phyloP scores from a whole-genome alignment of 495 filamentous ascomycete genomes.

The Articulospora tetracladia region DNA sequence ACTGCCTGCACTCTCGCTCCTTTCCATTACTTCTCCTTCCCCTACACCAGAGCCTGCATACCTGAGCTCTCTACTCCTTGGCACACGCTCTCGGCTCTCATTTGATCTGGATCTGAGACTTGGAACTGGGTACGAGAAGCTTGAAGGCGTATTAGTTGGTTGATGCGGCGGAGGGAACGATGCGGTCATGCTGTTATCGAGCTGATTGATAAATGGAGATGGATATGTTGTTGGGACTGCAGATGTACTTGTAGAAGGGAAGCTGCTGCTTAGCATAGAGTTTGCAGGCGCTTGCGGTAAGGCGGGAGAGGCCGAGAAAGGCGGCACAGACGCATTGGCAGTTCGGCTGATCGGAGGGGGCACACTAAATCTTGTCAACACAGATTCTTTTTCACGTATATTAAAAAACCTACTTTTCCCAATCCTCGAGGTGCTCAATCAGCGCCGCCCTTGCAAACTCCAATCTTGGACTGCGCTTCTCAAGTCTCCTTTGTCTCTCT shows the following conservation, averaged over 20 bases:
- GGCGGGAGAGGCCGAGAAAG: slow-evolving; percentile 15
- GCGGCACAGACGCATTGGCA: slow-evolving; percentile 19
- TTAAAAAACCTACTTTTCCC: slow-evolving; percentile 16
- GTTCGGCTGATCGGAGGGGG: neutral
- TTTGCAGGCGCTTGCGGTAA: slow-evolving; percentile 11
- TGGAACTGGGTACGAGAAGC: neutral
- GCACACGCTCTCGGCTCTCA: neutral
- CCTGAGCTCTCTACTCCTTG: neutral
- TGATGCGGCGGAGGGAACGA: neutral
- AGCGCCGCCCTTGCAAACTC: slow-evolving; percentile 13
- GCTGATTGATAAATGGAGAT: neutral
- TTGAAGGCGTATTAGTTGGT: neutral
- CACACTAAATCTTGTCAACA: neutral
- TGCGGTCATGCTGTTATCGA: neutral
- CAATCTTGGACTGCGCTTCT: slow-evolving; percentile 14
- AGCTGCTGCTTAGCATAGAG: slow-evolving; percentile 4
- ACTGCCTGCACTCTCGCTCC: slow-evolving; percentile 10
- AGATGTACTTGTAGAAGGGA: neutral
- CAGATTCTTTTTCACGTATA: neutral
- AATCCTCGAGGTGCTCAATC: slow-evolving; percentile 17
- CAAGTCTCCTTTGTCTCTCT: neutral
- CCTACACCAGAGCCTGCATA: neutral
- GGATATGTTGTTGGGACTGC: slow-evolving; percentile 2
- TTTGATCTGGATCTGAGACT: neutral
- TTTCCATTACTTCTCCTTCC: slow-evolving; percentile 10